Conservation (phyloP, 495 filamentous ascomycete species). For the Margaritispora aquatica region DNA sequence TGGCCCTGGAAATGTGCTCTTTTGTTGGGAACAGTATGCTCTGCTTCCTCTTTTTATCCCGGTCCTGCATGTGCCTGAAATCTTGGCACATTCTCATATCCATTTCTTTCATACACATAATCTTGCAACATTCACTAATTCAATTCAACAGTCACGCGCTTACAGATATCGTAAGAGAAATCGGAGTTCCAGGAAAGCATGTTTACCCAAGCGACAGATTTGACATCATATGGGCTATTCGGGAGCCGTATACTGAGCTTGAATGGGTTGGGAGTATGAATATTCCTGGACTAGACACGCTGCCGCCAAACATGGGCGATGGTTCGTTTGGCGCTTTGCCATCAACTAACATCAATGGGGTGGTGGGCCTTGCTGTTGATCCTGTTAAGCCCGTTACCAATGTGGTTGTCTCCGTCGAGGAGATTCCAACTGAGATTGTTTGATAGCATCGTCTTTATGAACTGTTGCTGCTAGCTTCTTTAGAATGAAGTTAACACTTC, state of each 20-base stretch:
- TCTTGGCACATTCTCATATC: conserved; percentile 7
- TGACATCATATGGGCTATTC: conserved; percentile 38
- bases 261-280: conserved; percentile 30
- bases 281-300: conserved; percentile 29
- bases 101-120: not conserved
- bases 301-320: not conserved
- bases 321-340: conserved; percentile 1
- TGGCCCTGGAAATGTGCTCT: conserved; percentile 46
- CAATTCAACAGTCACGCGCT: not conserved
- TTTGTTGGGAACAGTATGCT: conserved; percentile 43
- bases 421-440: not conserved
- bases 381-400: not conserved
- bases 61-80: conserved; percentile 2
- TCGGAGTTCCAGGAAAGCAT: conserved; percentile 21
- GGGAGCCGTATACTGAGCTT: conserved; percentile 30
- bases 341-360: not conserved
- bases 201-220: conserved; percentile 28
- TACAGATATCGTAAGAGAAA: conserved; percentile 33
- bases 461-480: not conserved
- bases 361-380: not conserved
- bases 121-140: not conserved
- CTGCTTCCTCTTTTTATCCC: conserved; percentile 7
- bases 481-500: not conserved
- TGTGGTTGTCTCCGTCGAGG: not conserved
- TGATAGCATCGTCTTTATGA: not conserved